These are phyloP conservation scores for Rossbeevera mucosa DNA, from an alignment of 768 basidiomycete species.

Conservation along the genomic window DNA sequence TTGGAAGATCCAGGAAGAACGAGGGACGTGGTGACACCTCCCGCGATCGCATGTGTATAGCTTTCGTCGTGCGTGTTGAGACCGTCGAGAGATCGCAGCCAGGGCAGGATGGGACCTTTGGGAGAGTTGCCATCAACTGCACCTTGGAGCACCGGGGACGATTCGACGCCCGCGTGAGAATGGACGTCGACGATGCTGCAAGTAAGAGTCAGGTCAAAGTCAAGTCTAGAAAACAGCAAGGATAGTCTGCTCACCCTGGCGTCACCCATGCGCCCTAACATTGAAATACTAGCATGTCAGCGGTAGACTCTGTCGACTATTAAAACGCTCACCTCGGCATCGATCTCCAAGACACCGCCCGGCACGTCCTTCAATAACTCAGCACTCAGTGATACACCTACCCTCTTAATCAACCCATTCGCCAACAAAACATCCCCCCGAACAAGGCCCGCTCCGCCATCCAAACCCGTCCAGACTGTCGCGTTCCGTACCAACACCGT, in stretches of 20 bases:
- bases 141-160: conserved; percentile 37
- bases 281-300: not conserved
- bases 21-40: conserved; percentile 70
- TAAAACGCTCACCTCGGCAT: conserved; percentile 31
- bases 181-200: conserved; percentile 50
- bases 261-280: conserved; percentile 61
- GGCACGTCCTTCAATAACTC: conserved; percentile 13
- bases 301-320: not conserved
- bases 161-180: conserved; percentile 48
- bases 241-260: conserved; percentile 32
- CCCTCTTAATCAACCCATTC: conserved; percentile 54
- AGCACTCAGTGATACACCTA: conserved; percentile 34
- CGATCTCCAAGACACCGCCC: conserved; percentile 33
- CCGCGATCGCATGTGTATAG: conserved; percentile 55
- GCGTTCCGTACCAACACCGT: conserved; percentile 61
- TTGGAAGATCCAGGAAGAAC: conserved; percentile 68
- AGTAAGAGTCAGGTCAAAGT: not conserved
- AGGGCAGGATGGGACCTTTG: conserved; percentile 43
- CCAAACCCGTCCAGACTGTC: conserved; percentile 71
- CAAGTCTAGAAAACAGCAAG: not conserved
- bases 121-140: conserved; percentile 54
- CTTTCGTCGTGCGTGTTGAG: conserved; percentile 71
- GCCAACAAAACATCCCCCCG: conserved; percentile 60
- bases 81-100: conserved; percentile 66
- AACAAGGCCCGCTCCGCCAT: conserved; percentile 52